Percentiles rank a stretch among this genome's conserved stretches.
These are phyloP conservation scores for Inga leiocalycina DNA, from an alignment of 306 rosid genomes.

Conservation along the genomic window DNA sequence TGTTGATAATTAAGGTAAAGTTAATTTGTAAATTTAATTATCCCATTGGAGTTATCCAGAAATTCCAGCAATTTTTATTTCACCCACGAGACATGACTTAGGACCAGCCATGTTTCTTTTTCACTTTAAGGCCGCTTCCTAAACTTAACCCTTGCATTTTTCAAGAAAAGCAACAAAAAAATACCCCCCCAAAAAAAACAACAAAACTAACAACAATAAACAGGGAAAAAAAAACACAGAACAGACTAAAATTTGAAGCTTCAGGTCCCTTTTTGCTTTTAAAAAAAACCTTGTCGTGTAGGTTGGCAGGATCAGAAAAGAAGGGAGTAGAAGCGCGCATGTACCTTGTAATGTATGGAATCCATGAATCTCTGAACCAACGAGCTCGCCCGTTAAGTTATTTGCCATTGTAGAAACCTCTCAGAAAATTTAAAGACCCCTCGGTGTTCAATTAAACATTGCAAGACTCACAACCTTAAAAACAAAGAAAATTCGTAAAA, in stretches of 20 bases:
- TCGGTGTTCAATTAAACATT: constrained; percentile 32
- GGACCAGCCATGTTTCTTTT: neutral
- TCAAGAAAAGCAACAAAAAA: neutral
- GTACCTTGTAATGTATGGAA: constrained; percentile 83
- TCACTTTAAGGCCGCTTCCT: neutral
- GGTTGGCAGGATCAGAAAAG: neutral
- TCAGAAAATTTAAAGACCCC: constrained; percentile 15
- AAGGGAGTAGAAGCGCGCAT: neutral
- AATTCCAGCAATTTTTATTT: neutral
- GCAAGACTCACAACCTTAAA: constrained; percentile 23
- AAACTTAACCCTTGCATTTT: constrained; percentile 17
- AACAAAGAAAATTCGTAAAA: neutral
- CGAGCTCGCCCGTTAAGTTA: constrained; percentile 57
- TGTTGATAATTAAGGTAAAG: neutral
- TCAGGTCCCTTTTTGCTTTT: neutral
- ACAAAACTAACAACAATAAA: neutral
- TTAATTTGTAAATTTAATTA: neutral
- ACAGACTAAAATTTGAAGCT: neutral
- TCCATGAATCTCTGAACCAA: constrained; percentile 90
- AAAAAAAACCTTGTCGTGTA: neutral
- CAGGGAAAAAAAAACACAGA: neutral
- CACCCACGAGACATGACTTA: neutral
- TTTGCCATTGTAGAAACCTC: constrained; percentile 49
- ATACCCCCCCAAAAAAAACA: neutral
- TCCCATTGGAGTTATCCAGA: neutral